Evolutionary conservation across 2,329 filamentous ascomycete genomes (phyloP).

Genomic region (Cladosporium sp.): DNA sequence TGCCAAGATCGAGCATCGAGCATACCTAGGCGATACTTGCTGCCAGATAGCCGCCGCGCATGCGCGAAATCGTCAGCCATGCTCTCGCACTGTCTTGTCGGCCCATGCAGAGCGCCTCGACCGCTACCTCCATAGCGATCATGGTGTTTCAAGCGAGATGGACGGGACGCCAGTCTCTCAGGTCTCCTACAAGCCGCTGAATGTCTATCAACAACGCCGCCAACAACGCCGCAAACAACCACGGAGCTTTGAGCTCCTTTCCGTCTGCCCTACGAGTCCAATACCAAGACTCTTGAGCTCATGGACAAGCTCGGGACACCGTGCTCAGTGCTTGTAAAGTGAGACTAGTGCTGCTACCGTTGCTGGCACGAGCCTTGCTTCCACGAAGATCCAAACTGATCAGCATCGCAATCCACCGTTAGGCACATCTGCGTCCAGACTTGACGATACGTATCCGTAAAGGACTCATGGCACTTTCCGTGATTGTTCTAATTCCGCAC

Average conservation of each 20-base stretch:
- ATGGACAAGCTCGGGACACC: not conserved
- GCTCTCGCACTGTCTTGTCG: no score
- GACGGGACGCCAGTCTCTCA: no score
- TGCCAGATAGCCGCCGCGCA: not conserved
- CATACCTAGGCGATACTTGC: no score
- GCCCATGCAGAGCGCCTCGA: no score
- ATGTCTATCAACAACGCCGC: no score
- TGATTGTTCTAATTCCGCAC: not conserved
- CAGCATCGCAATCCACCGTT: not conserved
- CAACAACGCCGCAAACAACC: no score
- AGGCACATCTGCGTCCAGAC: no score
- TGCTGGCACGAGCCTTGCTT: not conserved
- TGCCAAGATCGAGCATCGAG: not conserved
- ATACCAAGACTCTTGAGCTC: not conserved
- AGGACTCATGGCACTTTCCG: constrained; percentile 5
- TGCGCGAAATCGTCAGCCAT: constrained; percentile 1
- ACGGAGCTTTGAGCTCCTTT: no score
- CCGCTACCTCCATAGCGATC: no score
- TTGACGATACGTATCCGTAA: not conserved
- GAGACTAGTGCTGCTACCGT: not conserved
- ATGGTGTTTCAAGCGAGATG: no score
- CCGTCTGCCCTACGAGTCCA: no score
- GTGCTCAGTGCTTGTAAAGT: not conserved
- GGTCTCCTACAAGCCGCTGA: no score
- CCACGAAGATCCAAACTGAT: not conserved